Base-by-base conservation (phyloP, 2,329 filamentous ascomycete genomes). In the Pleurostoma richardsiae region DNA sequence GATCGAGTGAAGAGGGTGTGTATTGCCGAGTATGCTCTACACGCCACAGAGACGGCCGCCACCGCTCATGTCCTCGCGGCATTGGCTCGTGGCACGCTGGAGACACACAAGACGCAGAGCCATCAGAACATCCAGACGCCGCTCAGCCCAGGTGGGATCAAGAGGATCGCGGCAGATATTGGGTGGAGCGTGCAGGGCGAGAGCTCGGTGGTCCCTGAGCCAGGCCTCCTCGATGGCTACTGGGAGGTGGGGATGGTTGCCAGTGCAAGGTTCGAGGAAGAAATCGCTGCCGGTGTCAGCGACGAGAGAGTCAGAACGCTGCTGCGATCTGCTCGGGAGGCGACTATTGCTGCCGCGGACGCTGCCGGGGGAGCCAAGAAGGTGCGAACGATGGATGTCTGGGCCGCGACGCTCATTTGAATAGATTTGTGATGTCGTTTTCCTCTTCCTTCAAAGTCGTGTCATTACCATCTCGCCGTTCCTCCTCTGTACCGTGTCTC, bases 41-140 rank as follows among this genome's bases (percentile, higher is more conserved):
- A 58, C 6, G 68, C 73, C 0, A 67, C 65, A 0, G 50, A 66
- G 28, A 57, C 55, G 5, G 60, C 64, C 2, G 67, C 71, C 1
- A 49, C 63, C 40, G 68, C 77, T 19, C 78, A 82, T 51, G 69
- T 81, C 5, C 60, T 81, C 1, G 73, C 76, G n/a, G 69, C 70
- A 3, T 55, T 81, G 26, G 59, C 75, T 0, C 60, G 68, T 33
- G 70, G 64, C 0, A 57, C 64, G 4, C 54, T 76, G 1, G 74
- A 79, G 54, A 65, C 61, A 3, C 66, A 67, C 30, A 67, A 67
- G 44, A 45, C 52, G 1, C 49, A 59, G 1, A 71, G 67, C 45
- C 49, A 44, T 0, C 67, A 65, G 6, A 81, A 82, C 54, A 66
- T 82, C 8, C 67, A 71, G 43, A 73, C 66, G 6, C 60, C 71